Percentiles rank a stretch among this genome's conserved stretches.
Conservation (phyloP, 2,329 filamentous ascomycete genomes). For the Trichoderma sp. region DNA sequence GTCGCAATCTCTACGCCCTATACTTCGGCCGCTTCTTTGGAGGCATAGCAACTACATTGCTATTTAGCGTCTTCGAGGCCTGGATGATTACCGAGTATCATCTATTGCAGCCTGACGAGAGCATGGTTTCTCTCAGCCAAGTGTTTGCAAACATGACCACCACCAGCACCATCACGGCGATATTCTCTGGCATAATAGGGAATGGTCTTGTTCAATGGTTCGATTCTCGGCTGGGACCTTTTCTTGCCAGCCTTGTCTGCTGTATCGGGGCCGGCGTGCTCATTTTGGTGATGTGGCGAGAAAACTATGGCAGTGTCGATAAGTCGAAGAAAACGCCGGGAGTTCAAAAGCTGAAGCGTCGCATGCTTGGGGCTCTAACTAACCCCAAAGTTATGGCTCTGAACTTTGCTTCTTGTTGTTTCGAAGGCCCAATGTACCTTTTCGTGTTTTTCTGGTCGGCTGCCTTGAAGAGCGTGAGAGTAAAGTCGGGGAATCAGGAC, state of each 20-base stretch:
- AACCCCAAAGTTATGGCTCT: slow-evolving; percentile 46
- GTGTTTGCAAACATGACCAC: slow-evolving; percentile 54
- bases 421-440: slow-evolving; percentile 61
- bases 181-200: slow-evolving; percentile 51
- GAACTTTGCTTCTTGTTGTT: slow-evolving; percentile 53
- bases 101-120: slow-evolving; percentile 41
- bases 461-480: slow-evolving; percentile 46
- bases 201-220: slow-evolving; percentile 49
- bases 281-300: slow-evolving; percentile 40
- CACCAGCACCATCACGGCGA: slow-evolving; percentile 55
- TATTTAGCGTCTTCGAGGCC: slow-evolving; percentile 59
- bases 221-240: slow-evolving; percentile 51
- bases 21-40: slow-evolving; percentile 55
- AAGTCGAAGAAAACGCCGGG: neutral
- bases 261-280: slow-evolving; percentile 41
- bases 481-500: slow-evolving; percentile 28
- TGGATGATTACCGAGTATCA: slow-evolving; percentile 61
- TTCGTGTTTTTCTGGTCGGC: slow-evolving; percentile 64
- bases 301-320: slow-evolving; percentile 29
- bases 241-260: slow-evolving; percentile 45
- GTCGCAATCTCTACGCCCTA: slow-evolving; percentile 41
- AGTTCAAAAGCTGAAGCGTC: neutral
- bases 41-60: slow-evolving; percentile 54
- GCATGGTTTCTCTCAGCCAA: slow-evolving; percentile 44
- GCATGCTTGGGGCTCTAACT: neutral